phyloP scores from a whole-genome alignment of 2,329 filamentous ascomycete genomes.

The Teratosphaeria nubilosa region DNA sequence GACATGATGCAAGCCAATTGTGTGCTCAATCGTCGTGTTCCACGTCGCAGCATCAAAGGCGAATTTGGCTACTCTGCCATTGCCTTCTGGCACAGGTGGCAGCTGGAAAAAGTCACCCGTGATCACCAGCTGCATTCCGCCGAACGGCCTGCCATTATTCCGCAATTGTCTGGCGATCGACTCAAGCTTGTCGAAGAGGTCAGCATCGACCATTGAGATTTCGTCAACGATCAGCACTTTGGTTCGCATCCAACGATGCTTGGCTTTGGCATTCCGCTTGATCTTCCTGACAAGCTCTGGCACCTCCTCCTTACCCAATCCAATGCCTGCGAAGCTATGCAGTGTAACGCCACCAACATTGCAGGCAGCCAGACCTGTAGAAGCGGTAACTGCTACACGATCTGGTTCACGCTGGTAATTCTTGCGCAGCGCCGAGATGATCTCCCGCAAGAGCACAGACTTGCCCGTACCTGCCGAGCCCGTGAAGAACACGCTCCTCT shows the following conservation, averaged over 20 bases:
- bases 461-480: slow-evolving; percentile 92
- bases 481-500: slow-evolving; percentile 92
- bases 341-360: slow-evolving; percentile 94
- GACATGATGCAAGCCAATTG: slow-evolving; percentile 87
- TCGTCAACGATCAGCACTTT: slow-evolving; percentile 88
- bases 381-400: slow-evolving; percentile 84
- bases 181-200: slow-evolving; percentile 92
- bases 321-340: slow-evolving; percentile 93
- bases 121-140: slow-evolving; percentile 89
- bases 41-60: slow-evolving; percentile 88
- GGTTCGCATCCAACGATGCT: slow-evolving; percentile 76
- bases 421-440: slow-evolving; percentile 68
- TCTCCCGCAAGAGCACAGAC: slow-evolving; percentile 87
- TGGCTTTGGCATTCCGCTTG: slow-evolving; percentile 76
- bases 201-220: slow-evolving; percentile 96
- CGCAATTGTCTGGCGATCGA: slow-evolving; percentile 74
- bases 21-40: slow-evolving; percentile 87
- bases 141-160: slow-evolving; percentile 87
- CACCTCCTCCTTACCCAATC: slow-evolving; percentile 81
- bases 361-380: slow-evolving; percentile 88
- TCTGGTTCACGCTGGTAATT: slow-evolving; percentile 72
- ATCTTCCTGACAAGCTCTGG: slow-evolving; percentile 81
- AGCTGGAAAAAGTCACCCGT: slow-evolving; percentile 98
- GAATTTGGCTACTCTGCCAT: slow-evolving; percentile 65
- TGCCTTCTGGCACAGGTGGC: slow-evolving; percentile 74